Conservation (phyloP, 352 stramenopile species). For the Pythium coloratum region DNA sequence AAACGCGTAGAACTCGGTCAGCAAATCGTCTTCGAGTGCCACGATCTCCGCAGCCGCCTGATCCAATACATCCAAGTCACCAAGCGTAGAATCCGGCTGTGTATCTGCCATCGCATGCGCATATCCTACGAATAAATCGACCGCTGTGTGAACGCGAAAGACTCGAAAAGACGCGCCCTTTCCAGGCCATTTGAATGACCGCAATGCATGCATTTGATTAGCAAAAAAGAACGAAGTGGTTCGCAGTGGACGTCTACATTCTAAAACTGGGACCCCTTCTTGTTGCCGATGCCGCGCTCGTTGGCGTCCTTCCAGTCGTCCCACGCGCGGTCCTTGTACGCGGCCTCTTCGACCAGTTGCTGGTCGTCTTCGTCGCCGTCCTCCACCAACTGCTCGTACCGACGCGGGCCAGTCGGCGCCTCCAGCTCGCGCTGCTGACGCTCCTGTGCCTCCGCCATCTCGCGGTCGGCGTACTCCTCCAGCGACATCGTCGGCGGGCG, state of each 20-base stretch:
- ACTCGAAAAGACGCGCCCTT: constrained; percentile 18
- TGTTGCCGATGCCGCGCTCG: constrained; percentile 95
- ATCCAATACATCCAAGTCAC: constrained; percentile 7
- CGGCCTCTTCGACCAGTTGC: constrained; percentile 90
- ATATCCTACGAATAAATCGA: neutral
- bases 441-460: constrained; percentile 88
- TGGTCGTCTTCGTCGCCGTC: constrained; percentile 96
- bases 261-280: constrained; percentile 94
- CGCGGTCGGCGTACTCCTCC: constrained; percentile 90
- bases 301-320: constrained; percentile 98
- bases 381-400: constrained; percentile 93
- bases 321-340: constrained; percentile 93
- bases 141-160: neutral
- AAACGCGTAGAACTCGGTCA: constrained; percentile 63
- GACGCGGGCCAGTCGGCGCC: constrained; percentile 51
- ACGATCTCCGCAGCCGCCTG: constrained; percentile 27
- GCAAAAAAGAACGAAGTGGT: neutral
- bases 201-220: neutral
- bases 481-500: constrained; percentile 96
- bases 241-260: neutral
- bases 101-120: constrained; percentile 1
- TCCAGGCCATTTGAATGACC: neutral
- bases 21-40: constrained; percentile 28
- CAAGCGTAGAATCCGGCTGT: neutral
- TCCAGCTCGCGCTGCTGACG: constrained; percentile 73